Percentiles rank a stretch among this genome's conserved stretches.
These are phyloP conservation scores for Sclerotinia nivalis DNA, from an alignment of 2,329 filamentous ascomycete species.

Conservation along the genomic window DNA sequence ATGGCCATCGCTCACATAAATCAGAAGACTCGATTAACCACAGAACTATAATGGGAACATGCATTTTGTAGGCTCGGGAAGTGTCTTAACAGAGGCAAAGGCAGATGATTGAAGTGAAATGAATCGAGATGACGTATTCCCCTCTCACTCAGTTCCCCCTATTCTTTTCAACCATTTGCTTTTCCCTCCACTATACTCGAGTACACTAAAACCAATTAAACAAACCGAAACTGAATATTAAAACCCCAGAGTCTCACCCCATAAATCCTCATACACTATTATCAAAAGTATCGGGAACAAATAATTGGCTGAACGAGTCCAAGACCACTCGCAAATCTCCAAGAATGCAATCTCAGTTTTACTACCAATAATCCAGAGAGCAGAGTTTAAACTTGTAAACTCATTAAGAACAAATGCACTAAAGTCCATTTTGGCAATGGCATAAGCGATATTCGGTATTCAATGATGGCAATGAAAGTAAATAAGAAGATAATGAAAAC, in stretches of 20 bases:
- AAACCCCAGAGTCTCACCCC: not conserved
- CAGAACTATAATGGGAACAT: not conserved
- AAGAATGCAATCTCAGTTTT: not conserved
- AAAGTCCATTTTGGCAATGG: too few species aligned
- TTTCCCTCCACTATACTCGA: not conserved
- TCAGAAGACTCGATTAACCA: not conserved
- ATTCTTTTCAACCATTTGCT: not conserved
- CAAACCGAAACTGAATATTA: not conserved
- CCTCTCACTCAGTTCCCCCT: not conserved
- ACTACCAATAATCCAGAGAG: not conserved
- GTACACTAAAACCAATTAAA: not conserved
- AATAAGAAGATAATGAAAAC: not conserved
- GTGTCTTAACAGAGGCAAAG: too few species aligned
- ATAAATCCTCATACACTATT: not conserved
- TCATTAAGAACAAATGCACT: not conserved
- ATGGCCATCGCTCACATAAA: fast-evolving
- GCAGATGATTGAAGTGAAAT: too few species aligned
- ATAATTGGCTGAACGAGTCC: not conserved
- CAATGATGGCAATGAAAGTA: not conserved
- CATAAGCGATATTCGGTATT: not conserved
- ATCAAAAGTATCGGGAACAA: not conserved
- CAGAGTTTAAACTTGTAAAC: not conserved
- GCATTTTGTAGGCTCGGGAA: not conserved
- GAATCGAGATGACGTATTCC: not conserved
- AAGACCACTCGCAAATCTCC: not conserved